A percentile compares a stretch with the other conserved stretches of the same genome.
Conservation (phyloP, 495 filamentous ascomycete species). For the Cudoniella acicularis region DNA sequence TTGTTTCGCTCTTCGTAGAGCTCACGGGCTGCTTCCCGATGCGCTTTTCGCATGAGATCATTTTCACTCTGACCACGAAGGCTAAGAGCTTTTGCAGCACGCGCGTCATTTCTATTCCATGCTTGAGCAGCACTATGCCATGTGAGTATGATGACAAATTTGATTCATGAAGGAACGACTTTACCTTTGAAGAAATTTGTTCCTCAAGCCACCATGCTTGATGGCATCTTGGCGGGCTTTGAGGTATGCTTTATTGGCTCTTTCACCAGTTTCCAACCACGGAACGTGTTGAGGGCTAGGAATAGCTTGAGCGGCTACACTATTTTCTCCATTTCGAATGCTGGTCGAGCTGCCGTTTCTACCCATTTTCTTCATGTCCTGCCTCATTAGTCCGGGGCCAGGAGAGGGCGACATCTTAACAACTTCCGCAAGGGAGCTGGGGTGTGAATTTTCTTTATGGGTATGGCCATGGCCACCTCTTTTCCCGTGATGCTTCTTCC, state of each 20-base stretch:
- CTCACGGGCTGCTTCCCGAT: slow-evolving; percentile 87
- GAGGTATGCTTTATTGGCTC: slow-evolving; percentile 87
- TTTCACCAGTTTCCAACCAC: slow-evolving; percentile 93
- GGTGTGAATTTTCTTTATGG: slow-evolving; percentile 62
- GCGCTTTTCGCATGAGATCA: slow-evolving; percentile 92
- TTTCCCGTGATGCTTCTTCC: slow-evolving; percentile 89
- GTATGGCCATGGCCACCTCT: slow-evolving; percentile 71
- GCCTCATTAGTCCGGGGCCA: slow-evolving; percentile 41
- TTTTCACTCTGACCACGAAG: slow-evolving; percentile 95
- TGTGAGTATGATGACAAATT: slow-evolving; percentile 24
- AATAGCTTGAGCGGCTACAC: slow-evolving; percentile 75
- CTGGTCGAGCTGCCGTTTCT: slow-evolving; percentile 51
- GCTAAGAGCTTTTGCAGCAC: slow-evolving; percentile 91
- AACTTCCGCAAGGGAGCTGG: slow-evolving; percentile 88
- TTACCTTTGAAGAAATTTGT: slow-evolving; percentile 96
- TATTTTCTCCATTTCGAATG: slow-evolving; percentile 68
- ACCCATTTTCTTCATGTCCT: slow-evolving; percentile 45
- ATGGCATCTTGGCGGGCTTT: slow-evolving; percentile 92
- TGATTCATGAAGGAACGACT: slow-evolving; percentile 4
- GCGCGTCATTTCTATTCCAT: slow-evolving; percentile 98
- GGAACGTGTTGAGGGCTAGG: slow-evolving; percentile 87
- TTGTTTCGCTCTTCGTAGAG: slow-evolving; percentile 95
- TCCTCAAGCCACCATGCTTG: slow-evolving; percentile 90
- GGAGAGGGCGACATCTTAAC: slow-evolving; percentile 91
- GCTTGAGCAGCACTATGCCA: slow-evolving; percentile 83